A percentile compares a stretch with the other conserved stretches of the same genome.
Conservation (phyloP, 2,329 filamentous ascomycete species). For the Aspergillus piperis region DNA sequence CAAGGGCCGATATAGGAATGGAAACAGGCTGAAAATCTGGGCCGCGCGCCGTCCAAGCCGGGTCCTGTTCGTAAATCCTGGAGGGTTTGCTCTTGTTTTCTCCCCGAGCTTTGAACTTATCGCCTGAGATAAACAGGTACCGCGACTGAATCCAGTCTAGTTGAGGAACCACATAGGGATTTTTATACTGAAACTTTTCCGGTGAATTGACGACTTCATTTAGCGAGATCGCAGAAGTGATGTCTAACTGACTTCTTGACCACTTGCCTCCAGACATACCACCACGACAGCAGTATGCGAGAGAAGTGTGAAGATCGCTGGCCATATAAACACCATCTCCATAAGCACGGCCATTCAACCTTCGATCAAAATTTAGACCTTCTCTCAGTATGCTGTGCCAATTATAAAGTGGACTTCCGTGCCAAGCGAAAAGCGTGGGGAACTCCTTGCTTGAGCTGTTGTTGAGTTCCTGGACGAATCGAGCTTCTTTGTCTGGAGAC, state of each 20-base stretch:
- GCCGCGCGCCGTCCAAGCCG: slow-evolving; percentile 43
- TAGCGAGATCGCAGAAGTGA: slow-evolving; percentile 65
- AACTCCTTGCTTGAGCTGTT: slow-evolving; percentile 45
- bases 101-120: slow-evolving; percentile 24
- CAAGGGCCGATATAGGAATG: slow-evolving; percentile 56
- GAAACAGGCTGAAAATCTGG: slow-evolving; percentile 38
- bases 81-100: background rate
- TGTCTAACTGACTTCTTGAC: slow-evolving; percentile 66
- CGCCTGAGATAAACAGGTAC: slow-evolving; percentile 69
- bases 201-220: slow-evolving; percentile 84
- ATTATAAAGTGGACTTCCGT: slow-evolving; percentile 73
- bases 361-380: slow-evolving; percentile 71
- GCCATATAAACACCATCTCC: slow-evolving; percentile 86
- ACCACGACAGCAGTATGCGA: too few species aligned
- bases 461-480: slow-evolving; percentile 67
- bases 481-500: slow-evolving; percentile 79
- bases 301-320: slow-evolving; percentile 57
- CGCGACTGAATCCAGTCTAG: slow-evolving; percentile 88
- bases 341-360: slow-evolving; percentile 65
- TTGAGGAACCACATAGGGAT: slow-evolving; percentile 65
- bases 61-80: slow-evolving; percentile 41
- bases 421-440: slow-evolving; percentile 82
- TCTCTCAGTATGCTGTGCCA: slow-evolving; percentile 90
- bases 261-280: slow-evolving; percentile 46
- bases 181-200: slow-evolving; percentile 53